Conservation (phyloP, 1,139 yeast genomes). For the Suhomyces maxii region DNA sequence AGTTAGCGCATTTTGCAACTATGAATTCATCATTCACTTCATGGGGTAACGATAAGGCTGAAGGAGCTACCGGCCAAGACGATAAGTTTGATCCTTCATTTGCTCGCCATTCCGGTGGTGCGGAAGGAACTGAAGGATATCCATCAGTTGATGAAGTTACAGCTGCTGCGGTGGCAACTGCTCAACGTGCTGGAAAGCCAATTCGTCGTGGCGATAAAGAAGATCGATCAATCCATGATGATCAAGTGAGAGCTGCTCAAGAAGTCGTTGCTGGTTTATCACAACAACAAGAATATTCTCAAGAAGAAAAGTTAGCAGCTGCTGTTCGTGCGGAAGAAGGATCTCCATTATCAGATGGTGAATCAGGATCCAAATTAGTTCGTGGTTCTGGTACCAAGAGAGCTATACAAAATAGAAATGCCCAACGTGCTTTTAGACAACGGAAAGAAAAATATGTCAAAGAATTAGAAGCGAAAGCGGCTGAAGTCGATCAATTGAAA, state of each 20-base stretch:
- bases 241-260: conserved; percentile 14
- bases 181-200: conserved; percentile 16
- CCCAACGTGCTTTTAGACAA: conserved; percentile 84
- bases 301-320: conserved; percentile 10
- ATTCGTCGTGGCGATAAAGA: conserved; percentile 8
- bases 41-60: conserved; percentile 25
- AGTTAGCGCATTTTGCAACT: conserved; percentile 4
- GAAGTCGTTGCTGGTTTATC: conserved; percentile 14
- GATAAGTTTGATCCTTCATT: conserved; percentile 34
- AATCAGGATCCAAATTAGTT: conserved; percentile 8
- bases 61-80: conserved; percentile 12
- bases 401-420: conserved; percentile 86
- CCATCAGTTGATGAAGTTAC: conserved; percentile 32
- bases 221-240: conserved; percentile 9
- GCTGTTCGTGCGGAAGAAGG: conserved; percentile 4
- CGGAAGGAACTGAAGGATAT: conserved; percentile 18
- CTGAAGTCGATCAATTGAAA: conserved; percentile 58
- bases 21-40: conserved; percentile 29
- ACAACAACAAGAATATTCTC: conserved; percentile 9
- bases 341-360: conserved; percentile 1
- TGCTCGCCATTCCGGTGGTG: conserved; percentile 25
- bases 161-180: conserved; percentile 33
- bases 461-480: conserved; percentile 71
- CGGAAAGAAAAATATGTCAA: conserved; percentile 76
- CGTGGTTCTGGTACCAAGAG: conserved; percentile 52